Evolutionary conservation across 495 filamentous ascomycete species (phyloP).

Genomic region (Filosporella fistucella): DNA sequence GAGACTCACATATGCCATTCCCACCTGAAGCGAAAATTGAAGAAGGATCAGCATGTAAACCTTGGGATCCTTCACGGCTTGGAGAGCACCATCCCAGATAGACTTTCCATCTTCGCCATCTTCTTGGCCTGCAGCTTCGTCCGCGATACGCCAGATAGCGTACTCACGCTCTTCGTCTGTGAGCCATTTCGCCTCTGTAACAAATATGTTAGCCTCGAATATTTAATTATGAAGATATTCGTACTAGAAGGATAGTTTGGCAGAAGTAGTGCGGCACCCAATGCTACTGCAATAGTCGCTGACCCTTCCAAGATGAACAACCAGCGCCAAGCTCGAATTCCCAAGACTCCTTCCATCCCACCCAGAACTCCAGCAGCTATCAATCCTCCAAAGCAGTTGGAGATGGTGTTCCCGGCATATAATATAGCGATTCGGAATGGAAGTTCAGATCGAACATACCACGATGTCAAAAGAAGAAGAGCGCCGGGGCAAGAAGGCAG

Average conservation of each 20-base stretch:
- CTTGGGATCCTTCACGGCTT: conserved; percentile 19
- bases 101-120: conserved; percentile 14
- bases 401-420: conserved; percentile 28
- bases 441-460: conserved; percentile 24
- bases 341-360: conserved; percentile 35
- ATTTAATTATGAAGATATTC: no score
- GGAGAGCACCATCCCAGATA: conserved; percentile 10
- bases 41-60: conserved; percentile 17
- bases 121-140: conserved; percentile 15
- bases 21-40: no score
- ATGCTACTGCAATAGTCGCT: conserved; percentile 38
- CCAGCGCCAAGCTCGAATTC: conserved; percentile 46
- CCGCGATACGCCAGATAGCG: conserved; percentile 16
- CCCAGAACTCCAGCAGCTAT: conserved; percentile 37
- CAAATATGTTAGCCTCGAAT: no score
- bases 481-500: no score
- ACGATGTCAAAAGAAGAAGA: conserved; percentile 24
- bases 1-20: no score
- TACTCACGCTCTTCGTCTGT: conserved; percentile 16
- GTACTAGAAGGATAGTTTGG: conserved; percentile 43
- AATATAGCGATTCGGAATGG: conserved; percentile 15
- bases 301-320: conserved; percentile 48
- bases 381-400: conserved; percentile 51
- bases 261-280: conserved; percentile 34
- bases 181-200: no score